Evolutionary conservation across 2,329 filamentous ascomycete species (phyloP).

Genomic region (Ophiognomonia clavigignenti-juglandacearum): DNA sequence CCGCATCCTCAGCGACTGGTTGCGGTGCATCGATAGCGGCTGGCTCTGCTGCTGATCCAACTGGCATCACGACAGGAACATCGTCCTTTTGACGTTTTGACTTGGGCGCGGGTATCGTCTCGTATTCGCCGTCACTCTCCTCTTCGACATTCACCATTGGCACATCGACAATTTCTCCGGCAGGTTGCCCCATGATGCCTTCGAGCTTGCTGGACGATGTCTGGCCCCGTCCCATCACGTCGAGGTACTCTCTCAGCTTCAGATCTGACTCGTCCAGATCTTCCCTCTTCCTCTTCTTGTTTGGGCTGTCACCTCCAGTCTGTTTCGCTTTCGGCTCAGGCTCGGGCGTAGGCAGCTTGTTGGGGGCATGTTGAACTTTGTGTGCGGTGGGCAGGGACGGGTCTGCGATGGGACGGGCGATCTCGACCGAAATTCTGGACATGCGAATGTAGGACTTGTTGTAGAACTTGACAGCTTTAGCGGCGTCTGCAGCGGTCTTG

Average conservation of each 20-base stretch:
- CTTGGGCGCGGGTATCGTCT: slow-evolving; percentile 54
- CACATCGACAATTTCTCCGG: slow-evolving; percentile 5
- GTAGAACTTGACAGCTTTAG: slow-evolving; percentile 86
- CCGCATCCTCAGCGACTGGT: slow-evolving; percentile 4
- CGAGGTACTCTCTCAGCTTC: slow-evolving; percentile 81
- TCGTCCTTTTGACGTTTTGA: slow-evolving; percentile 34
- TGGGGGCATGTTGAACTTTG: slow-evolving; percentile 7
- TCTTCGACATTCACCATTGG: slow-evolving; percentile 33
- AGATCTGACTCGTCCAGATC: slow-evolving; percentile 59
- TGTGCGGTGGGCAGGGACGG: slow-evolving; percentile 28
- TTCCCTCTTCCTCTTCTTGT: slow-evolving; percentile 66
- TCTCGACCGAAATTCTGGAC: slow-evolving; percentile 87
- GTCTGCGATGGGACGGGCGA: slow-evolving; percentile 65
- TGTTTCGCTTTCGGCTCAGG: slow-evolving; percentile 14
- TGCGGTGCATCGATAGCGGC: slow-evolving; percentile 5
- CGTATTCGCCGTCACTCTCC: slow-evolving; percentile 73
- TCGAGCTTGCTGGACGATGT: slow-evolving; percentile 58
- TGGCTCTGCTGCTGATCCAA: slow-evolving; percentile 6
- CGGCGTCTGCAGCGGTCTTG: slow-evolving; percentile 74
- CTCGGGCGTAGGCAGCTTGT: slow-evolving; percentile 13
- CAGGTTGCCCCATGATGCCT: slow-evolving; percentile 33
- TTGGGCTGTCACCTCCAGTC: slow-evolving; percentile 28
- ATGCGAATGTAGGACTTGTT: slow-evolving; percentile 93
- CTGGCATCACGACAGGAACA: slow-evolving; percentile 12
- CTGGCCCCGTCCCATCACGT: slow-evolving; percentile 69